phyloP scores from a whole-genome alignment of 371 early-diverging fungal genomes.

The Umbelopsis sp. region DNA sequence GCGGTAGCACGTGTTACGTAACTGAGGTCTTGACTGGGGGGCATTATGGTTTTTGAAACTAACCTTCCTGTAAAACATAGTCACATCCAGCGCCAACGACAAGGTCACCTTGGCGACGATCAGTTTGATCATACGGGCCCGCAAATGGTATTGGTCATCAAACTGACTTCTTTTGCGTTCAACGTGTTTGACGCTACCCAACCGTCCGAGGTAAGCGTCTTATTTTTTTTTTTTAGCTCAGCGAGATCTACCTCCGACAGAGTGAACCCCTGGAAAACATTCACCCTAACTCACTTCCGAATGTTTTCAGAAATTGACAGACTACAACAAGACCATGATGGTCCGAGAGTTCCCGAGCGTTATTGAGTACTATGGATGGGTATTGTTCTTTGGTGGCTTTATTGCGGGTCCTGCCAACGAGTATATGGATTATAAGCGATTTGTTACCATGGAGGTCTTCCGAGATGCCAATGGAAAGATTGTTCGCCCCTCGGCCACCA shows the following conservation, averaged over 20 bases:
- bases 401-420: constrained; percentile 89
- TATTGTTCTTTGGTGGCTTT: constrained; percentile 87
- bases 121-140: constrained; percentile 85
- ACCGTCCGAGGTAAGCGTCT: not conserved
- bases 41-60: constrained; percentile 9
- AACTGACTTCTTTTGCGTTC: constrained; percentile 87
- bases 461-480: constrained; percentile 39
- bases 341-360: constrained; percentile 67
- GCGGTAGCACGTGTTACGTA: not conserved
- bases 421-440: constrained; percentile 70
- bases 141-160: constrained; percentile 91
- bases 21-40: not conserved
- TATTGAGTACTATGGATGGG: constrained; percentile 84
- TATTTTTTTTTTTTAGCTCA: not conserved
- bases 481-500: constrained; percentile 20
- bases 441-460: constrained; percentile 52
- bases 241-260: constrained; percentile 3
- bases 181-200: constrained; percentile 72
- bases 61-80: constrained; percentile 31
- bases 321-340: constrained; percentile 66
- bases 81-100: constrained; percentile 63
- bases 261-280: too few species aligned
- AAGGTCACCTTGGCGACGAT: constrained; percentile 52
- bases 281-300: not conserved
- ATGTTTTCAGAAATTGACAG: constrained; percentile 42